phyloP scores from a whole-genome alignment of 140 eudicot genomes.

The Bidens hawaiensis region DNA sequence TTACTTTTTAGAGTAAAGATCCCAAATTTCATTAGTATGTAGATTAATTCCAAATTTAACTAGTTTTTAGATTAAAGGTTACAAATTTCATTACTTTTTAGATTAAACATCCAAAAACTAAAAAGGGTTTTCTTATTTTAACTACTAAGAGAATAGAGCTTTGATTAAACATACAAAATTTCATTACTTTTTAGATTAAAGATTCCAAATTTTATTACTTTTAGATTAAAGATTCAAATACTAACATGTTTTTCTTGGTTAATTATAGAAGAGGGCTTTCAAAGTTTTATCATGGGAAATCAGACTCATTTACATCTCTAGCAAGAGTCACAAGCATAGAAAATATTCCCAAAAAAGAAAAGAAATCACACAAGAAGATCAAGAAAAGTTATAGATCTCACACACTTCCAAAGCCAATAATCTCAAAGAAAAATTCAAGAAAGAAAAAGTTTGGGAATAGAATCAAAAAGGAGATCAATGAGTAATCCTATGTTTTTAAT shows the following conservation, averaged over 20 bases:
- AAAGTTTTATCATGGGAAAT: slow-evolving; percentile 78
- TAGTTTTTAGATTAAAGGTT: too few relatives aligned
- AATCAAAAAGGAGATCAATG: slow-evolving; percentile 3
- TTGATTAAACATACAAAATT: too few relatives aligned
- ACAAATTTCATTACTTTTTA: too few relatives aligned
- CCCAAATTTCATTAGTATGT: too few relatives aligned
- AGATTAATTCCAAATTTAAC: too few relatives aligned
- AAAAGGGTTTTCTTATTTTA: too few relatives aligned
- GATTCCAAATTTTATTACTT: background rate
- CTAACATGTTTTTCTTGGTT: slow-evolving; percentile 7
- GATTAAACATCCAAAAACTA: too few relatives aligned
- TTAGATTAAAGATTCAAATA: background rate
- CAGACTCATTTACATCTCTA: slow-evolving; percentile 78
- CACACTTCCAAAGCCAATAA: slow-evolving; percentile 64
- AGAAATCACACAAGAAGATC: slow-evolving; percentile 24
- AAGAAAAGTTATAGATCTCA: slow-evolving; percentile 41
- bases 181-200: background rate
- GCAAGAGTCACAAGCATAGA: slow-evolving; percentile 76
- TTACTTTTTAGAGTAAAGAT: slow-evolving; percentile 6
- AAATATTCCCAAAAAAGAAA: slow-evolving; percentile 70
- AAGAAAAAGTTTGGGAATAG: slow-evolving; percentile 6
- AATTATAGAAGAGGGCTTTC: slow-evolving; percentile 83
- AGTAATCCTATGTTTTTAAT: slow-evolving; percentile 1
- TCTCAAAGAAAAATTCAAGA: slow-evolving; percentile 48
- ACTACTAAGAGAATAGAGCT: too few relatives aligned